Evolutionary conservation across 495 filamentous ascomycete species (phyloP).

Genomic region (Penicillium mononematosum): DNA sequence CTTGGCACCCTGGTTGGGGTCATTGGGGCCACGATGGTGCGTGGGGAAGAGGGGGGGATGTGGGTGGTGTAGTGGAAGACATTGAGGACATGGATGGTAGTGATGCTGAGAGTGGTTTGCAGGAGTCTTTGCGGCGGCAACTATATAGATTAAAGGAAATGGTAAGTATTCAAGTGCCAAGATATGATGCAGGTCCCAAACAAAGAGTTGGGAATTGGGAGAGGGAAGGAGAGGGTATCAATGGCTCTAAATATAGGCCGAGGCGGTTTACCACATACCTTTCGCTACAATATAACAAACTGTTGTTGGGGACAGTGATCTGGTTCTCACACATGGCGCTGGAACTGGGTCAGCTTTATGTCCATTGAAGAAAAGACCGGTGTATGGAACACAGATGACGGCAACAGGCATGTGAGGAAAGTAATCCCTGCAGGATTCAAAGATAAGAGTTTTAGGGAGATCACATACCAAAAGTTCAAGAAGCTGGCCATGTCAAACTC

Average conservation of each 20-base stretch:
- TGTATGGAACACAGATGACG: constrained; percentile 16
- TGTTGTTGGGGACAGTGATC: constrained; percentile 62
- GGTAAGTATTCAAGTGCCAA: constrained; percentile 12
- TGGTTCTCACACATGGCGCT: constrained; percentile 67
- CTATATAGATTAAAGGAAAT: constrained; percentile 33
- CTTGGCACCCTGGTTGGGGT: constrained; percentile 39
- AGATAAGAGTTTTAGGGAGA: constrained; percentile 21
- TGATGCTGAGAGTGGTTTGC: constrained; percentile 48
- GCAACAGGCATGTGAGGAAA: constrained; percentile 29
- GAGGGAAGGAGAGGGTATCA: constrained; percentile 12
- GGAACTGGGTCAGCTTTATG: constrained; percentile 29
- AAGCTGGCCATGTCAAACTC: constrained; percentile 59
- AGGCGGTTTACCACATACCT: constrained; percentile 36
- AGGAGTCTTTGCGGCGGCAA: constrained; percentile 54
- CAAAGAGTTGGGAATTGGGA: background rate
- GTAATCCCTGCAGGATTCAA: constrained; percentile 19
- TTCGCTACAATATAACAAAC: constrained; percentile 58
- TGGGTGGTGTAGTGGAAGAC: constrained; percentile 26
- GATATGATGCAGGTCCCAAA: constrained; percentile 13
- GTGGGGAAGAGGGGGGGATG: constrained; percentile 40
- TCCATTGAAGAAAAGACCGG: constrained; percentile 16
- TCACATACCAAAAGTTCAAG: constrained; percentile 62
- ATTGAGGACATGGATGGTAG: constrained; percentile 23
- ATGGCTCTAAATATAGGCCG: constrained; percentile 1
- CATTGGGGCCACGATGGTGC: constrained; percentile 45